A percentile compares a stretch with the other conserved stretches of the same genome.
These are phyloP conservation scores for Stylonectria norvegica DNA, from an alignment of 2,329 filamentous ascomycete species.

Conservation along the genomic window DNA sequence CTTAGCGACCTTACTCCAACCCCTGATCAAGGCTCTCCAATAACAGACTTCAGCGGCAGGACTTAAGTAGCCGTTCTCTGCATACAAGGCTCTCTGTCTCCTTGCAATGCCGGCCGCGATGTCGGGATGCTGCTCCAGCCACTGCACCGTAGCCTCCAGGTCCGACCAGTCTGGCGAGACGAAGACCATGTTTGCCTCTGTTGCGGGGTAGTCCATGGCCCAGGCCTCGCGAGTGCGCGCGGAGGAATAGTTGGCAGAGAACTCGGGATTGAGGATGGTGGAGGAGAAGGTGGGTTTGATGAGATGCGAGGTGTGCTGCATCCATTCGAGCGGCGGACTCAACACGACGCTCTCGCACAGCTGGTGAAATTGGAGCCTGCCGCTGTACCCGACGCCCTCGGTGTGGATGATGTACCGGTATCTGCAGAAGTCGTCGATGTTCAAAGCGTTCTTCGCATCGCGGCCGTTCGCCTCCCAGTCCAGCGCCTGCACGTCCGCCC, in stretches of 20 bases:
- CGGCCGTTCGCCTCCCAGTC: slow-evolving; percentile 31
- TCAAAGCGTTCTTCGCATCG: slow-evolving; percentile 42
- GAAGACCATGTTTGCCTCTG: slow-evolving; percentile 48
- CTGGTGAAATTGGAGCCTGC: slow-evolving; percentile 50
- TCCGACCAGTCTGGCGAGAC: slow-evolving; percentile 51
- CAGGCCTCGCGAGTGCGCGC: slow-evolving; percentile 31
- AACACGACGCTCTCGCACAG: slow-evolving; percentile 48
- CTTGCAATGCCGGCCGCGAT: slow-evolving; percentile 46
- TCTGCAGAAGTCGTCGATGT: slow-evolving; percentile 49
- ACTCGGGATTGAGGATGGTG: slow-evolving; percentile 16
- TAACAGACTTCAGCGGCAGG: slow-evolving; percentile 52
- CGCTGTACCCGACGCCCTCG: slow-evolving; percentile 52
- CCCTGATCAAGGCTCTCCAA: slow-evolving; percentile 47
- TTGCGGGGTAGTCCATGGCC: slow-evolving; percentile 32
- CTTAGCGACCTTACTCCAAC: slow-evolving; percentile 43
- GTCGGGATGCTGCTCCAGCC: slow-evolving; percentile 42
- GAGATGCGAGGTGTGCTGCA: slow-evolving; percentile 50
- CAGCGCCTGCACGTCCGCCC: slow-evolving; percentile 48
- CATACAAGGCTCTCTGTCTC: slow-evolving; percentile 44
- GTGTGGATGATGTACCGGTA: slow-evolving; percentile 52
- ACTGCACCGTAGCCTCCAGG: slow-evolving; percentile 43
- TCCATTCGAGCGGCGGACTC: slow-evolving; percentile 45
- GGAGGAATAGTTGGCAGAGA: neutral
- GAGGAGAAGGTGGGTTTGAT: slow-evolving; percentile 42
- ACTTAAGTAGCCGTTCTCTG: slow-evolving; percentile 43